Evolutionary conservation across 2,329 filamentous ascomycete genomes (phyloP).

Genomic region (Penicillium sp.): DNA sequence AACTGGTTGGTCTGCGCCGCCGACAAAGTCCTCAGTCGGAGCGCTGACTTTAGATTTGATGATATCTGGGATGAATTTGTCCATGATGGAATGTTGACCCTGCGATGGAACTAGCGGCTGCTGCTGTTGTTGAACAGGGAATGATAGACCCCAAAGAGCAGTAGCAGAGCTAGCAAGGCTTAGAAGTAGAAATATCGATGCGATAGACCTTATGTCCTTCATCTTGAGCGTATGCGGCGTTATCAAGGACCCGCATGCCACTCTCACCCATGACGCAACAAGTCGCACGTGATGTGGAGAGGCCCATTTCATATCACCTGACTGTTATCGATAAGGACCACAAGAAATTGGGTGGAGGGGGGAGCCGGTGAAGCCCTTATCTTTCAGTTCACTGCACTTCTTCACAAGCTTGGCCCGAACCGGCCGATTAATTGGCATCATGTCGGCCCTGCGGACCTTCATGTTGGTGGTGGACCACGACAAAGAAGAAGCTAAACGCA

Average conservation of each 20-base stretch:
- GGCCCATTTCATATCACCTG: conserved; percentile 32
- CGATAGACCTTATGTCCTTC: conserved; percentile 17
- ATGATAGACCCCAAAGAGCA: conserved; percentile 24
- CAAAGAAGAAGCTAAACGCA: conserved; percentile 52
- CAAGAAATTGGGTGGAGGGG: conserved; percentile 33
- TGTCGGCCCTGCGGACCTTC: conserved; percentile 57
- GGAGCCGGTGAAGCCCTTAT: conserved; percentile 5
- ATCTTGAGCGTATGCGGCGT: conserved; percentile 25
- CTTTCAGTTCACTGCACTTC: conserved; percentile 14
- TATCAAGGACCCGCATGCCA: conserved; percentile 14
- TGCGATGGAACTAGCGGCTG: conserved; percentile 23
- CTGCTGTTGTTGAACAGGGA: conserved; percentile 17
- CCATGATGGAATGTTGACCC: conserved; percentile 37
- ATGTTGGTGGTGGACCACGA: conserved; percentile 56
- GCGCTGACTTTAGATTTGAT: conserved; percentile 32
- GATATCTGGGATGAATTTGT: conserved; percentile 29
- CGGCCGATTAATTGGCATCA: conserved; percentile 38
- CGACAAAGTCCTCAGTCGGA: conserved; percentile 22
- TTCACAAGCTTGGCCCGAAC: conserved; percentile 16
- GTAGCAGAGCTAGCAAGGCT: conserved; percentile 15
- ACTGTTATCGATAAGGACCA: conserved; percentile 44
- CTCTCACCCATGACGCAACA: conserved; percentile 33
- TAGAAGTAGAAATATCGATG: conserved; percentile 22
- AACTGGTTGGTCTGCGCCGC: conserved; percentile 60
- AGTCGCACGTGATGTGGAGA: conserved; percentile 31